Conservation (phyloP, 257 asterid genomes). For the Lycium barbarum region DNA sequence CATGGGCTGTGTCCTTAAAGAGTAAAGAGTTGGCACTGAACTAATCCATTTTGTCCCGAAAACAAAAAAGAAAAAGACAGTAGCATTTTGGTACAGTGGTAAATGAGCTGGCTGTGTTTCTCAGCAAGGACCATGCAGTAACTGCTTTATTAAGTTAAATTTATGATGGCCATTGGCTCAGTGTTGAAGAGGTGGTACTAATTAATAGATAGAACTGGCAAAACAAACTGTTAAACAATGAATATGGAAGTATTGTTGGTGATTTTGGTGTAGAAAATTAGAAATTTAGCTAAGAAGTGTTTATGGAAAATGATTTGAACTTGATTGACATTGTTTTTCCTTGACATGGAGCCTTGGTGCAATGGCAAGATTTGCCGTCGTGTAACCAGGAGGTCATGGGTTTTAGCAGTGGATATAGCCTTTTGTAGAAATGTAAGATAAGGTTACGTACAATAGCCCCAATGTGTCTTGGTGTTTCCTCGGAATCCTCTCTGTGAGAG, state of each 20-base stretch:
- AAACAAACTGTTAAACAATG: neutral
- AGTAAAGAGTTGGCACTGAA: neutral
- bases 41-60: neutral
- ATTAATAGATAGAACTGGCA: neutral
- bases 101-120: neutral
- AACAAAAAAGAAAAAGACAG: neutral
- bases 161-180: neutral
- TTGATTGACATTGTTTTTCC: conserved; percentile 2
- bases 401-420: neutral
- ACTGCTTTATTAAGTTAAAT: conserved; percentile 5
- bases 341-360: neutral
- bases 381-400: neutral
- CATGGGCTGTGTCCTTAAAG: neutral
- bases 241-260: neutral
- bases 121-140: conserved; percentile 7
- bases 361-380: neutral
- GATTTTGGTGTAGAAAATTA: neutral
- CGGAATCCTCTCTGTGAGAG: neutral
- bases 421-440: neutral
- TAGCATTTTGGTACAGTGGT: neutral
- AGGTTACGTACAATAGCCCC: neutral
- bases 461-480: neutral
- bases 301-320: neutral
- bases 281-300: neutral
- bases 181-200: neutral